Evolutionary conservation across 1,139 yeast species (phyloP).

Genomic region (Hyphopichia khmerensis): DNA sequence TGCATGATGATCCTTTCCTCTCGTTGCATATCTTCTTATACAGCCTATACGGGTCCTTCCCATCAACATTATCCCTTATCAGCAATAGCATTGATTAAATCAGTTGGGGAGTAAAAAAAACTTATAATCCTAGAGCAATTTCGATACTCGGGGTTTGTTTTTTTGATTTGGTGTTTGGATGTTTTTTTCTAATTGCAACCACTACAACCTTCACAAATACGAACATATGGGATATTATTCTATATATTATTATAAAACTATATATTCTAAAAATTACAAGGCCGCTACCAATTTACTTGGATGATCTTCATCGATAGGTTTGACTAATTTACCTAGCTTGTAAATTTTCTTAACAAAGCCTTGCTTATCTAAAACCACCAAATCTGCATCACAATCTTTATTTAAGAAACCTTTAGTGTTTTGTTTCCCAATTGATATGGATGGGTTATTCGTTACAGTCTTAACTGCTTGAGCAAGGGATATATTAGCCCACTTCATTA

Average conservation of each 20-base stretch:
- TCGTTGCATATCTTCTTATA: too few species aligned
- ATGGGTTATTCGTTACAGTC: constrained; percentile 59
- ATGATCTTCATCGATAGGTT: constrained; percentile 15
- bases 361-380: constrained; percentile 45
- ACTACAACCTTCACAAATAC: constrained; percentile 3
- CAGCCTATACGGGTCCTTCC: too few species aligned
- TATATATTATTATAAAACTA: background rate
- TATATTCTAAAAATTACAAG: constrained; percentile 8
- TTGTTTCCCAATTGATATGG: constrained; percentile 45
- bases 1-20: constrained; percentile 18
- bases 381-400: constrained; percentile 60
- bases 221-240: background rate
- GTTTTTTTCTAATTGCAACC: constrained; percentile 6
- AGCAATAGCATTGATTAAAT: too few species aligned
- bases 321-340: constrained; percentile 43
- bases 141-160: constrained; percentile 7
- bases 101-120: too few species aligned
- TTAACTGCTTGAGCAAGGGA: constrained; percentile 55
- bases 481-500: constrained; percentile 52
- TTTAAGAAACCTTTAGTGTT: constrained; percentile 51
- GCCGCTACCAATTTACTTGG: constrained; percentile 21
- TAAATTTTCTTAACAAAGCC: constrained; percentile 52
- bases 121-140: constrained; percentile 1
- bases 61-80: too few species aligned
- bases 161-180: background rate